Base-by-base conservation (phyloP, 441 rosid genomes). In the Omphalea diandra region DNA sequence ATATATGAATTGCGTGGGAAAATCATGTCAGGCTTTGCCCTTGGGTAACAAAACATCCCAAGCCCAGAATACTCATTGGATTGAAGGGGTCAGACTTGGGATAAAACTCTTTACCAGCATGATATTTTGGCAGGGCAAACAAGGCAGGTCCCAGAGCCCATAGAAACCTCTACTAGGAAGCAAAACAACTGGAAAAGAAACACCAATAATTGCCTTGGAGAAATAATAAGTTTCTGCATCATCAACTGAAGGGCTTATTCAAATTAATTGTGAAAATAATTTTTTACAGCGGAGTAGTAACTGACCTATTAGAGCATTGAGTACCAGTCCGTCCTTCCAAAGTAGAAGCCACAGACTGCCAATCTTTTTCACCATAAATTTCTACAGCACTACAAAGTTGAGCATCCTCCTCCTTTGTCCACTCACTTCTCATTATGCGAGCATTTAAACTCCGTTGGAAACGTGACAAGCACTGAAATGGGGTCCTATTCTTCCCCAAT, bases 271-370 rank as follows among this genome's bases (percentile, higher is more conserved):
- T 15, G 43, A 44, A 26, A 46, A 33, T 20, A 43, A 40, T 63
- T 9, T 50, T 64, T 50, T 50, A n/a, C n/a, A n/a, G n/a, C n/a
- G 56, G 47, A 75, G 65, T 17, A 63, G 62, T 31, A 61, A 83
- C 91, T 84, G 71, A 92, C 98, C 98, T 83, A 44, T 91, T 90
- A 67, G 99, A 88, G 86, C 99, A 93, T 72, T 95, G 98, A 38
- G 92, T 41, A 70, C 99, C 99, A 69, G 93, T 76, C 72, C 98
- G 82, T 68, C 93, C 93, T 74, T 76, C 76, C 74, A 92, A 78
- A 69, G 79, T 61, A 49, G 87, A 84, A 47, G 99, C 99, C 55
- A 88, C 89, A 75, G 84, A 68, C 76, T 92, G 97, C 96, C 96
- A 90, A 78, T 92, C 75, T 36, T 84, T 73, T 78, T 88, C 92